phyloP scores from a whole-genome alignment of 768 basidiomycete genomes.

The Mycena alexandri region DNA sequence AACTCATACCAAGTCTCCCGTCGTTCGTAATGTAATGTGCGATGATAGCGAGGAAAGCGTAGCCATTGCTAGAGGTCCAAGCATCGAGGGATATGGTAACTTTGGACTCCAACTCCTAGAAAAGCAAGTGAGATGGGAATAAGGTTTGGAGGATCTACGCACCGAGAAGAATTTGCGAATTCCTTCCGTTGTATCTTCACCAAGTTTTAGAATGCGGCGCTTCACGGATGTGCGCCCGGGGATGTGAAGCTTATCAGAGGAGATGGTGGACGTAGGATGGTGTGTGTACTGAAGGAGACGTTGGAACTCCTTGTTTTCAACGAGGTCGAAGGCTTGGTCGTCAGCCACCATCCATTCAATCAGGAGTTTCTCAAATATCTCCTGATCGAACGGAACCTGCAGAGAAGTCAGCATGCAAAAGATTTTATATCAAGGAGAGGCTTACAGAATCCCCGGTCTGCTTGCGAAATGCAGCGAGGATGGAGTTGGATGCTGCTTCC shows the following conservation, averaged over 20 bases:
- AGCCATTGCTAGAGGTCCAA: conserved; percentile 48
- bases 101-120: conserved; percentile 4
- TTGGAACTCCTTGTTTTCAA: conserved; percentile 8
- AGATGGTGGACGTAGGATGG: not conserved
- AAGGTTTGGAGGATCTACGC: not conserved
- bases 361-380: conserved; percentile 26
- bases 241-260: conserved; percentile 2
- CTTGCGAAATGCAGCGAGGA: conserved; percentile 39
- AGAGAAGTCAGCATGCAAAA: not conserved
- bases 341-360: conserved; percentile 28
- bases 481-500: conserved; percentile 37
- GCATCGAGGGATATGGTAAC: conserved; percentile 43
- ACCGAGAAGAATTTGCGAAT: conserved; percentile 9
- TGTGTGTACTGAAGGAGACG: conserved; percentile 11
- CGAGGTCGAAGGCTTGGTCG: conserved; percentile 1
- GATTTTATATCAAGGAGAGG: not conserved
- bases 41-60: conserved; percentile 47
- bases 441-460: conserved; percentile 20
- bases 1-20: conserved; percentile 38
- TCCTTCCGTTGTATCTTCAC: conserved; percentile 4
- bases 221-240: not conserved
- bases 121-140: not conserved
- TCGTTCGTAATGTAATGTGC: conserved; percentile 44
- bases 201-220: not conserved
- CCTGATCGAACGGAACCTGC: conserved; percentile 40